phyloP scores from a whole-genome alignment of 2,329 filamentous ascomycete genomes.

The Alternaria gaisen region DNA sequence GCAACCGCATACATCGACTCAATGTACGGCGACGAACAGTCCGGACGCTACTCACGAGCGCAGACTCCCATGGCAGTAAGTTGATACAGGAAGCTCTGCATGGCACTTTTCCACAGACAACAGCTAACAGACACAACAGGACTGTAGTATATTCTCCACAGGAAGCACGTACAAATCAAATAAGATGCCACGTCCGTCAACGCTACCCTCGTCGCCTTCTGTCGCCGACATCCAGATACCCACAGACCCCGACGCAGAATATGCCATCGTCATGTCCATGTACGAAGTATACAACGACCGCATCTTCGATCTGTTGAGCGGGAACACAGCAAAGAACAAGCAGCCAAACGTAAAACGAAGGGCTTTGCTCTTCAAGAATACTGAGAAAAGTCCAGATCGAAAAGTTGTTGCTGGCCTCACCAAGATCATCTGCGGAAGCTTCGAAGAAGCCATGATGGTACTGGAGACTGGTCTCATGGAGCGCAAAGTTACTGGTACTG shows the following conservation, averaged over 20 bases:
- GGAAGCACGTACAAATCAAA: constrained; percentile 62
- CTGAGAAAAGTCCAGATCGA: constrained; percentile 85
- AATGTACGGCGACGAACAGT: constrained; percentile 73
- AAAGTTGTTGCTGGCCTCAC: constrained; percentile 92
- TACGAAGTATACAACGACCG: constrained; percentile 99
- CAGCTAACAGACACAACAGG: constrained; percentile 55
- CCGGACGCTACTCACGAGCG: constrained; percentile 60
- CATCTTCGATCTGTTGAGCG: constrained; percentile 89
- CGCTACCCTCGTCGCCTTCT: constrained; percentile 76
- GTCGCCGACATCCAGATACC: constrained; percentile 74
- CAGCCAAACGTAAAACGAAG: constrained; percentile 68
- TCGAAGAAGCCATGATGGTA: constrained; percentile 87
- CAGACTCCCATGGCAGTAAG: constrained; percentile 59
- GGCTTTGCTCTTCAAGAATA: constrained; percentile 88
- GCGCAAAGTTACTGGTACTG: constrained; percentile 86
- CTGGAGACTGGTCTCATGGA: constrained; percentile 90
- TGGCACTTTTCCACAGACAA: constrained; percentile 32
- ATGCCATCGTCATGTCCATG: constrained; percentile 92
- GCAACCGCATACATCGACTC: constrained; percentile 81
- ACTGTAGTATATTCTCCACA: constrained; percentile 65
- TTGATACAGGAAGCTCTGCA: constrained; percentile 28
- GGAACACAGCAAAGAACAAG: constrained; percentile 65
- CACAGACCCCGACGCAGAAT: constrained; percentile 75
- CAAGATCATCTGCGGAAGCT: constrained; percentile 84
- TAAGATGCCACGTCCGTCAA: constrained; percentile 73